phyloP scores from a whole-genome alignment of 2,329 filamentous ascomycete species.

The Talaromyces funiculosus region DNA sequence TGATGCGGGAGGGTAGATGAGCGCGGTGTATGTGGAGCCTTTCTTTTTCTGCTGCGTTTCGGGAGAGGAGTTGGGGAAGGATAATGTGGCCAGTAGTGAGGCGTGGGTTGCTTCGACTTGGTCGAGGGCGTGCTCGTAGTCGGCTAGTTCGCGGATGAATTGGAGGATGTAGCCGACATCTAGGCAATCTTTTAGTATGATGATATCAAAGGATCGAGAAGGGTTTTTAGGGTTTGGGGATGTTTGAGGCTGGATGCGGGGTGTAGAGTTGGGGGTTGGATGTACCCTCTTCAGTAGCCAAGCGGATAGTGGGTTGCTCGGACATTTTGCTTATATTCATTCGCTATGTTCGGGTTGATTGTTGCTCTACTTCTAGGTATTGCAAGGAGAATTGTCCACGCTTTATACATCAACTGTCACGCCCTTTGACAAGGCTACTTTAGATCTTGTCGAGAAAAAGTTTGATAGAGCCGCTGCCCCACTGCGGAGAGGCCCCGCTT shows the following conservation, averaged over 20 bases:
- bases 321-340: no score
- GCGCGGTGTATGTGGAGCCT: conserved; percentile 67
- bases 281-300: conserved; percentile 37
- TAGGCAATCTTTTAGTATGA: no score
- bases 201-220: no score
- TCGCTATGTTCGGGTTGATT: no score
- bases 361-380: no score
- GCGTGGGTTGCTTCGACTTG: conserved; percentile 73
- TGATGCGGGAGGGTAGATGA: conserved; percentile 52
- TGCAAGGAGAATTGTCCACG: neutral
- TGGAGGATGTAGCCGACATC: conserved; percentile 76
- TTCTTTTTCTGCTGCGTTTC: conserved; percentile 31
- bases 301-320: conserved; percentile 33
- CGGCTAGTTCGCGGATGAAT: conserved; percentile 78
- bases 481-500: neutral
- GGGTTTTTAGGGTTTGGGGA: no score
- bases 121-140: conserved; percentile 74
- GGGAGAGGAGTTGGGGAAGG: conserved; percentile 58
- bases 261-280: neutral
- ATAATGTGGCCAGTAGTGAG: conserved; percentile 67
- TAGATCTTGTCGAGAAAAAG: neutral
- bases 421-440: neutral
- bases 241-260: neutral
- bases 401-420: neutral
- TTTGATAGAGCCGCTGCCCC: neutral